A percentile compares a stretch with the other conserved stretches of the same genome.
Evolutionary conservation across 2,329 filamentous ascomycete species (phyloP).

Genomic region (Claviceps sp.): DNA sequence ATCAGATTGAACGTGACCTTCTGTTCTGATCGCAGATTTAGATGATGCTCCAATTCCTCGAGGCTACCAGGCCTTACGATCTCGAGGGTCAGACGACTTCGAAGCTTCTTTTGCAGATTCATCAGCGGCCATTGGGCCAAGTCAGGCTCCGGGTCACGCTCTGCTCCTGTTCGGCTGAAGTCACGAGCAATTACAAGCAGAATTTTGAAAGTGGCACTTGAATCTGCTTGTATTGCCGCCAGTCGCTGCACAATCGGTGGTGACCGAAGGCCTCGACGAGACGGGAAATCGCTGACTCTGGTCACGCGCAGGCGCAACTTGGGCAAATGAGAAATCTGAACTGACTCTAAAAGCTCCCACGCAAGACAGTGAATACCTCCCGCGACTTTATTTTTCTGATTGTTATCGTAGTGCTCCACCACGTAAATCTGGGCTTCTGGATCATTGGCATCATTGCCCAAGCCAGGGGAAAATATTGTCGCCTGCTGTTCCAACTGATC

Average conservation of each 20-base stretch:
- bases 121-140: slow-evolving; percentile 17
- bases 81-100: slow-evolving; percentile 13
- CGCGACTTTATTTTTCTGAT: neutral
- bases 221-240: slow-evolving; percentile 10
- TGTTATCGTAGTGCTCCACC: slow-evolving; percentile 12
- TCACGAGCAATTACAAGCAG: slow-evolving; percentile 17
- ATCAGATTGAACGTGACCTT: slow-evolving; percentile 14
- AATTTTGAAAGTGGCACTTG: slow-evolving; percentile 10
- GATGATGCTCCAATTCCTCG: slow-evolving; percentile 13
- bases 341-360: slow-evolving; percentile 16
- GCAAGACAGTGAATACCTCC: slow-evolving; percentile 15
- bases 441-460: neutral
- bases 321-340: slow-evolving; percentile 8
- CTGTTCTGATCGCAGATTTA: slow-evolving; percentile 10
- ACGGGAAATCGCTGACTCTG: slow-evolving; percentile 13
- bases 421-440: slow-evolving; percentile 13
- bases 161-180: slow-evolving; percentile 12
- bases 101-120: slow-evolving; percentile 15
- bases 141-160: slow-evolving; percentile 16
- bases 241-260: slow-evolving; percentile 7
- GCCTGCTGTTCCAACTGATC: slow-evolving; percentile 9
- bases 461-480: slow-evolving; percentile 4
- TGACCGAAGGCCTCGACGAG: slow-evolving; percentile 1
- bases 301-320: slow-evolving; percentile 13
- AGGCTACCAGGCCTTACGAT: slow-evolving; percentile 14